Conservation (phyloP, 768 basidiomycete genomes). For the Amanita phalloides region DNA sequence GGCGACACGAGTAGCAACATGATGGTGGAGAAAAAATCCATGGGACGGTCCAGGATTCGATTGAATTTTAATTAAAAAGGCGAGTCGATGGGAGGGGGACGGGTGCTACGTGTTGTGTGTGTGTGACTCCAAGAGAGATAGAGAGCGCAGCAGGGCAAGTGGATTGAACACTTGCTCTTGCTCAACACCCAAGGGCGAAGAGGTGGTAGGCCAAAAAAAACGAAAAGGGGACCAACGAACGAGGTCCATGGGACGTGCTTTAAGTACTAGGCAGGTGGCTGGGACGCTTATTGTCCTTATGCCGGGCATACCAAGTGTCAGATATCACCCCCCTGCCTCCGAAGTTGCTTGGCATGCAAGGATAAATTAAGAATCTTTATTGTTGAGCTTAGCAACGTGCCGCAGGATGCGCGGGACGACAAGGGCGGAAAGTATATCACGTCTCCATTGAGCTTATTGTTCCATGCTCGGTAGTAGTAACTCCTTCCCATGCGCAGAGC, state of each 20-base stretch:
- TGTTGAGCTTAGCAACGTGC: neutral
- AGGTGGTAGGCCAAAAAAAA: neutral
- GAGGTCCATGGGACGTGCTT: neutral
- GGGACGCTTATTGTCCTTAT: neutral
- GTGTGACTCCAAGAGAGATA: neutral
- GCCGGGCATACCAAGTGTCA: neutral
- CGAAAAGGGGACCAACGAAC: neutral
- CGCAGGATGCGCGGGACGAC: neutral
- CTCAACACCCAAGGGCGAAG: neutral
- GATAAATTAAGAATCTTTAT: neutral
- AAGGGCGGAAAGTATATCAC: no score
- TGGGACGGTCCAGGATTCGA: neutral
- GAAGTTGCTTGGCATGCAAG: no score
- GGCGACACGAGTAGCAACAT: neutral
- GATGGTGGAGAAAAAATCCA: slow-evolving; percentile 1
- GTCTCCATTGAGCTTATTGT: no score
- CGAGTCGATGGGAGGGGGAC: neutral
- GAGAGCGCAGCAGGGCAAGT: neutral
- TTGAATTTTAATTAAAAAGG: neutral
- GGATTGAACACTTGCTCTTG: no score
- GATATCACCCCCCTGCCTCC: neutral
- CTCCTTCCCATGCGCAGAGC: no score
- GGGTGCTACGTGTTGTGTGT: neutral
- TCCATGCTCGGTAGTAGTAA: no score
- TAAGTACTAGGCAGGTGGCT: neutral